Evolutionary conservation across 495 filamentous ascomycete genomes (phyloP).

Genomic region (Podospora comata): DNA sequence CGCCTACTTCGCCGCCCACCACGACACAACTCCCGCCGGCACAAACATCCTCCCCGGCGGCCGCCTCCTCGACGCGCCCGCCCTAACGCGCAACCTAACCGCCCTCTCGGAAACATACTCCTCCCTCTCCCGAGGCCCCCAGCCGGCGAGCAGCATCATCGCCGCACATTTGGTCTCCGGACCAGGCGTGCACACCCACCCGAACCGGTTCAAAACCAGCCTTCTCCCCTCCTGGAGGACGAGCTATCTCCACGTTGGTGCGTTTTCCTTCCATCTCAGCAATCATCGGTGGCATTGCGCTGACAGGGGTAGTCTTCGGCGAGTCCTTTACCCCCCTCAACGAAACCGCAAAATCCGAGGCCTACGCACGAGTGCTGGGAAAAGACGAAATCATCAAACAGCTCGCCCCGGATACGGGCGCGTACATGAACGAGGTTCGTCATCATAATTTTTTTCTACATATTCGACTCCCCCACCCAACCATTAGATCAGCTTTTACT

Average conservation of each 20-base stretch:
- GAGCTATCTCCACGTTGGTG: conserved; percentile 40
- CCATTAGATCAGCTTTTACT: too few relatives aligned
- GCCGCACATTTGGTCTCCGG: conserved; percentile 35
- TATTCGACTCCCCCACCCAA: neutral
- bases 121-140: neutral
- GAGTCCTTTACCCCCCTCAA: conserved; percentile 34
- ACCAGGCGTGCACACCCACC: conserved; percentile 34
- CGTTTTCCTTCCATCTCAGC: neutral
- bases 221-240: conserved; percentile 59
- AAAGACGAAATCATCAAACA: conserved; percentile 40
- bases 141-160: conserved; percentile 4
- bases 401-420: conserved; percentile 38
- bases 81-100: conserved; percentile 30
- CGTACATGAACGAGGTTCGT: conserved; percentile 44
- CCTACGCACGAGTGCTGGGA: conserved; percentile 40
- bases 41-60: conserved; percentile 43
- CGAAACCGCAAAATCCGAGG: conserved; percentile 36
- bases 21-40: conserved; percentile 34
- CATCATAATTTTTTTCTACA: neutral
- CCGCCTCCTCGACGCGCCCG: conserved; percentile 36
- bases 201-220: conserved; percentile 32
- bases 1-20: conserved; percentile 44
- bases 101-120: conserved; percentile 22
- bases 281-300: neutral
- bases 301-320: conserved; percentile 12